Evolutionary conservation across 345 rosid genomes (phyloP).

Genomic region (Salix exigua): DNA sequence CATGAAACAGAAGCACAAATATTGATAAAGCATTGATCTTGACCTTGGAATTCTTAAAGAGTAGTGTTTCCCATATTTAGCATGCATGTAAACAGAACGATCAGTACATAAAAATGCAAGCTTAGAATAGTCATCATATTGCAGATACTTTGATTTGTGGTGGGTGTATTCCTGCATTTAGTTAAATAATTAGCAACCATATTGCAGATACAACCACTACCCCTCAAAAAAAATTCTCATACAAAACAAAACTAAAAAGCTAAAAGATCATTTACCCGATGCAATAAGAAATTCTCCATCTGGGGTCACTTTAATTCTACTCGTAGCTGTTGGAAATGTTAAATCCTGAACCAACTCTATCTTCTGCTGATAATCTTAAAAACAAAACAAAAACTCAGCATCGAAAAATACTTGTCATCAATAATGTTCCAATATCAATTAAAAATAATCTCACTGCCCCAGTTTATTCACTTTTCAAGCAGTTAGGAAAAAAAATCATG

Average conservation of each 20-base stretch:
- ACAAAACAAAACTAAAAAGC: slow-evolving; percentile 4
- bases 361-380: slow-evolving; percentile 40
- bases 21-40: slow-evolving; percentile 1
- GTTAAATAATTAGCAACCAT: slow-evolving; percentile 7
- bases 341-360: slow-evolving; percentile 70
- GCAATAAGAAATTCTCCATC: slow-evolving; percentile 81
- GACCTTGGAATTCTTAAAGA: slow-evolving; percentile 85
- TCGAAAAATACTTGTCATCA: background rate
- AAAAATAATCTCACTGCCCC: background rate
- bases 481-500: background rate
- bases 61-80: slow-evolving; percentile 87
- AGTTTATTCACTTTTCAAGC: background rate
- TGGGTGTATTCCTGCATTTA: slow-evolving; percentile 67
- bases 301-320: slow-evolving; percentile 72
- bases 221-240: background rate
- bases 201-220: background rate
- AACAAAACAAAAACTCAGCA: slow-evolving; percentile 1
- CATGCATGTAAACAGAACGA: slow-evolving; percentile 81
- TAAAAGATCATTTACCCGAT: slow-evolving; percentile 46
- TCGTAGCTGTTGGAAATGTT: slow-evolving; percentile 78
- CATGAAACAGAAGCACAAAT: background rate
- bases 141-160: slow-evolving; percentile 90
- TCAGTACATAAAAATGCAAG: slow-evolving; percentile 90
- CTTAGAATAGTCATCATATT: slow-evolving; percentile 81
- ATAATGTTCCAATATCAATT: background rate